These are phyloP conservation scores for Physcomitrium patens DNA, from an alignment of 225 moss, liverwort and hornwort species.

Conservation along the genomic window DNA sequence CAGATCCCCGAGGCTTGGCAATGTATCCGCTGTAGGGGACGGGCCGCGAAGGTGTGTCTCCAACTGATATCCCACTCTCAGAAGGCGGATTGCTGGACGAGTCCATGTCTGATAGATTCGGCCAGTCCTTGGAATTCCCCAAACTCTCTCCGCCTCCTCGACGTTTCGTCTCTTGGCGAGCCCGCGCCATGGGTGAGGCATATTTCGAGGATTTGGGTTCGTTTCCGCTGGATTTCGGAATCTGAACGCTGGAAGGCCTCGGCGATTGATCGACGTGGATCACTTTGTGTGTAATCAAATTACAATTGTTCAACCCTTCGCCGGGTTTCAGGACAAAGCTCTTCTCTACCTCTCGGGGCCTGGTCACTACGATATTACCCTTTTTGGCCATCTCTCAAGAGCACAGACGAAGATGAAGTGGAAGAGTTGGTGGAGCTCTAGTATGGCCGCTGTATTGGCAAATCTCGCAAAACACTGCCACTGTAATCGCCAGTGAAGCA, in stretches of 20 bases:
- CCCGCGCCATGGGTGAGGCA: constrained; percentile 39
- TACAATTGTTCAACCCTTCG: constrained; percentile 29
- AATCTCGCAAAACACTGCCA: no score
- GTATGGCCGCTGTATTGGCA: no score
- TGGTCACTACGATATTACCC: constrained; percentile 14
- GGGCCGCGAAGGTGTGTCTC: constrained; percentile 12
- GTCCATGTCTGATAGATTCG: neutral
- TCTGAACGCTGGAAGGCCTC: constrained; percentile 4
- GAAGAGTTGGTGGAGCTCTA: no score
- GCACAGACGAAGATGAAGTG: no score
- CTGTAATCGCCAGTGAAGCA: no score
- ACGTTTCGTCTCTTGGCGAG: constrained; percentile 35
- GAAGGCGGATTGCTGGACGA: constrained; percentile 24
- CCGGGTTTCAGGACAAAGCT: constrained; percentile 47
- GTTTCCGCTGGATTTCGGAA: neutral
- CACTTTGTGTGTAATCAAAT: constrained; percentile 39
- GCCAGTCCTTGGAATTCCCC: constrained; percentile 30
- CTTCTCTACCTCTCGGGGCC: constrained; percentile 20
- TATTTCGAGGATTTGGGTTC: constrained; percentile 20
- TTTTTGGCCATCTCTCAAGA: no score
- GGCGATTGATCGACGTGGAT: neutral
- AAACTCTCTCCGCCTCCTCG: constrained; percentile 14
- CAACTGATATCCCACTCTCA: constrained; percentile 18
- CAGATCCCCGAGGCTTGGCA: constrained; percentile 17
- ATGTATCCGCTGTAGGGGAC: constrained; percentile 32